phyloP scores from a whole-genome alignment of 2,329 filamentous ascomycete genomes.

The Penicillium sclerotiorum region DNA sequence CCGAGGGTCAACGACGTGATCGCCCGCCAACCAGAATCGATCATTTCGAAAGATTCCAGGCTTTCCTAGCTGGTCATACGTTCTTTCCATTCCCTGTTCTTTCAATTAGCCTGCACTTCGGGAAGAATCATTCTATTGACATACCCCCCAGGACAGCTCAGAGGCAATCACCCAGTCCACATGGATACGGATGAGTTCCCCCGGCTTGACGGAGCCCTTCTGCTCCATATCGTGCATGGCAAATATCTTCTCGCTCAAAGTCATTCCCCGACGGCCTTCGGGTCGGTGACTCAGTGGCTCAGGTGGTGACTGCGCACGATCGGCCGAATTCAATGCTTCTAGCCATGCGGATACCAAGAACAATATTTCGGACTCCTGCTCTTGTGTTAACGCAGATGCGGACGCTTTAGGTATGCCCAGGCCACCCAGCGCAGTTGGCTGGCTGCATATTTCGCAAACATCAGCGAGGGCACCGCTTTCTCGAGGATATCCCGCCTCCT shows the following conservation, averaged over 20 bases:
- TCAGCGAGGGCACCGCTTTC: too few relatives aligned
- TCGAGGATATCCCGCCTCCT: too few relatives aligned
- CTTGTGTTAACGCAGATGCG: too few relatives aligned
- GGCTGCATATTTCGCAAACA: too few relatives aligned
- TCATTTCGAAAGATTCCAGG: constrained; percentile 53
- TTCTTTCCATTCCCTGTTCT: too few relatives aligned
- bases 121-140: too few relatives aligned
- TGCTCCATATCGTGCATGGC: too few relatives aligned
- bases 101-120: too few relatives aligned
- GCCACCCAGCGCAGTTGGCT: too few relatives aligned
- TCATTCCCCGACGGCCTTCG: constrained; percentile 40
- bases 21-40: constrained; percentile 53
- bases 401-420: too few relatives aligned
- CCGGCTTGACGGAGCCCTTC: constrained; percentile 39
- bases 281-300: constrained; percentile 15
- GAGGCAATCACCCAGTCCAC: constrained; percentile 51
- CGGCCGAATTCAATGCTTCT: constrained; percentile 31
- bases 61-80: too few relatives aligned
- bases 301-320: constrained; percentile 14
- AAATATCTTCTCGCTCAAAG: constrained; percentile 50
- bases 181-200: constrained; percentile 43
- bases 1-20: constrained; percentile 53
- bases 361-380: too few relatives aligned
- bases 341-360: constrained; percentile 33
- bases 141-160: constrained; percentile 36